Evolutionary conservation across 2,329 filamentous ascomycete genomes (phyloP), one percentile per base, ranked within the genome.

Genomic region (Anthostomella pinea): DNA sequence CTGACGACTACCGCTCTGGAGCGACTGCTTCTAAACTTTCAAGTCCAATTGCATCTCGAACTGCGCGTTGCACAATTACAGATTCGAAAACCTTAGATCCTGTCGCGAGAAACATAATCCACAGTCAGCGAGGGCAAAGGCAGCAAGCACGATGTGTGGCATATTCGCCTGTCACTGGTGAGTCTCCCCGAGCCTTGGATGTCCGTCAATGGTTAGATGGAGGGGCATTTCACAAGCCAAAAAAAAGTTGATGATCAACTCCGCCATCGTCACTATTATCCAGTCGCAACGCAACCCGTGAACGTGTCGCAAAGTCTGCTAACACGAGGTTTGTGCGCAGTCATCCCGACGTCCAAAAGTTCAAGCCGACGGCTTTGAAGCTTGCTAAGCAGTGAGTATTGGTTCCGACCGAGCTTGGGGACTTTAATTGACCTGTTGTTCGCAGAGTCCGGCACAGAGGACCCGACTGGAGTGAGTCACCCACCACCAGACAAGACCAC

Each of bases 101-200:
- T n/a, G 25, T 27, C 8, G 25, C 13, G 13, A 16, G 13, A 13
- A 13, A 15, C 25, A 27, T 6, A 13, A 27, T 9, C 25, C 6
- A 27, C 11, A 27, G 13, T 8, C n/a, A n/a, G n/a, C n/a, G n/a
- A n/a, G n/a, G n/a, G n/a, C n/a, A n/a, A n/a, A n/a, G n/a, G n/a
- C n/a, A n/a, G n/a, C n/a, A 17, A 18, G 23, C 73, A 85, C 65
- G 57, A 95, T 95, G 89, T 95, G 89, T 83, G 89, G 89, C 68
- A 95, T 96, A 62, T 96, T 96, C 68, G 90, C 88, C 58, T 96
- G 90, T 70, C 87, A 96, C 69, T 75, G 79, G 89, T 95, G 70
- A 64, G 81, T 75, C 41, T 10, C 11, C 15, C 8, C 23, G 8
- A 11, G 11, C 30, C 8, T 18, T 18, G 6, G 27, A 18, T 25